Conservation (phyloP, 164 flowering plant genomes). For the Nymphaea colorata region DNA sequence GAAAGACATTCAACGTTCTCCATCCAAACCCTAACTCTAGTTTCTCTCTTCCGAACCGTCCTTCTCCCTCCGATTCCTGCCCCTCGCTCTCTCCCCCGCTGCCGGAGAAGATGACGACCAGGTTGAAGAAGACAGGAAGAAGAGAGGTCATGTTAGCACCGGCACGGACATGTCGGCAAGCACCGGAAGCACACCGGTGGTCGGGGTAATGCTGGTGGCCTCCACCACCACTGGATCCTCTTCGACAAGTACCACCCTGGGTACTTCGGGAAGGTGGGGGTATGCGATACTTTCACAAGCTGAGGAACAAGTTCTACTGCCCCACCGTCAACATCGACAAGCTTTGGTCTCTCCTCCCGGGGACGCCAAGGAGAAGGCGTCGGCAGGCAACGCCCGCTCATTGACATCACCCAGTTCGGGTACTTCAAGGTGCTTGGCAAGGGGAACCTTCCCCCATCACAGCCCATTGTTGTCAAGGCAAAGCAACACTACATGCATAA, state of each 20-base stretch:
- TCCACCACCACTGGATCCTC: conserved; percentile 76
- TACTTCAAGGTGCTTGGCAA: conserved; percentile 13
- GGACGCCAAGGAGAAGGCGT: conserved; percentile 37
- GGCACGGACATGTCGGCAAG: conserved; percentile 36
- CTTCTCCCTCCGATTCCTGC: too few relatives aligned
- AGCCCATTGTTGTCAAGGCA: conserved; percentile 57
- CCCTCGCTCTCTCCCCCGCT: too few relatives aligned
- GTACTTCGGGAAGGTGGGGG: conserved; percentile 70
- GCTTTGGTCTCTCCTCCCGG: too few relatives aligned
- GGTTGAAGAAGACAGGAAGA: conserved; percentile 72
- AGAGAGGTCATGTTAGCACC: conserved; percentile 73
- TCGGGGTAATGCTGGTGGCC: conserved; percentile 74
- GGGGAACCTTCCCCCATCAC: conserved; percentile 5
- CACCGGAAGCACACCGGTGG: conserved; percentile 66
- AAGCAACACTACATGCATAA: too few relatives aligned
- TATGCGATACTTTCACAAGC: conserved; percentile 2
- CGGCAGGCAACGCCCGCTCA: conserved; percentile 2
- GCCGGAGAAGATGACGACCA: conserved; percentile 36
- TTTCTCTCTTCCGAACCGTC: too few relatives aligned
- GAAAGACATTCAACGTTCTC: too few relatives aligned
- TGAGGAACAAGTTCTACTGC: too few relatives aligned
- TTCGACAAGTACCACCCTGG: conserved; percentile 87
- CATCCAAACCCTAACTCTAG: too few relatives aligned
- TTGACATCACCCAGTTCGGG: conserved; percentile 14
- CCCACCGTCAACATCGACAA: too few relatives aligned